These are phyloP conservation scores for Septoria petroselini DNA, from an alignment of 2,329 filamentous ascomycete genomes.

Conservation along the genomic window DNA sequence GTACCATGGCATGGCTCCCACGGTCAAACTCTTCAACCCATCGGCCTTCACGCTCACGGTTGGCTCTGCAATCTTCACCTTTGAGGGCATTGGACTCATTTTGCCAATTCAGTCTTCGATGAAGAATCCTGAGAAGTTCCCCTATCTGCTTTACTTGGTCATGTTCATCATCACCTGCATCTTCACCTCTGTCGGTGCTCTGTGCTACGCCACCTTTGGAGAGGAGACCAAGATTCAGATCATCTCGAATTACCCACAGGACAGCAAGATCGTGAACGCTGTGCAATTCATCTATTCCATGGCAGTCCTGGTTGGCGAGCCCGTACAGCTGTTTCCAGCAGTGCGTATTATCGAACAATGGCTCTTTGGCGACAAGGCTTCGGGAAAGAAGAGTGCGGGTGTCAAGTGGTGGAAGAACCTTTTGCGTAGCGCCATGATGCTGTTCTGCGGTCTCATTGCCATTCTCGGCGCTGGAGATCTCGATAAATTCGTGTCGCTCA, in stretches of 20 bases:
- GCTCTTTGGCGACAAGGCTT: conserved; percentile 61
- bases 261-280: conserved; percentile 68
- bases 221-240: conserved; percentile 67
- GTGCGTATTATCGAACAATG: conserved; percentile 67
- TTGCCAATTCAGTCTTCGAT: conserved; percentile 74
- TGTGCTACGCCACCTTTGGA: conserved; percentile 73
- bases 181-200: conserved; percentile 68
- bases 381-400: conserved; percentile 61
- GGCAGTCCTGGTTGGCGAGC: conserved; percentile 69
- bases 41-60: conserved; percentile 66
- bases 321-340: conserved; percentile 72
- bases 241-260: conserved; percentile 72
- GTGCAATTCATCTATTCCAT: conserved; percentile 73
- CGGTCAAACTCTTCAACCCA: conserved; percentile 68
- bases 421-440: conserved; percentile 57
- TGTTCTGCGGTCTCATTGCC: conserved; percentile 59
- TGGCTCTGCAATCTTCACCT: conserved; percentile 72
- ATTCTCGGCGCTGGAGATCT: conserved; percentile 65
- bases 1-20: conserved; percentile 55
- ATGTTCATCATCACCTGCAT: conserved; percentile 72
- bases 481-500: conserved; percentile 71
- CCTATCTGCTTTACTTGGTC: conserved; percentile 62
- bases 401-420: conserved; percentile 77
- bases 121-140: conserved; percentile 66
- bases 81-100: conserved; percentile 74